Percentiles rank a stretch among this genome's conserved stretches.
These are phyloP conservation scores for Babesia divergens DNA, from an alignment of 169 alveolate species.

Conservation along the genomic window DNA sequence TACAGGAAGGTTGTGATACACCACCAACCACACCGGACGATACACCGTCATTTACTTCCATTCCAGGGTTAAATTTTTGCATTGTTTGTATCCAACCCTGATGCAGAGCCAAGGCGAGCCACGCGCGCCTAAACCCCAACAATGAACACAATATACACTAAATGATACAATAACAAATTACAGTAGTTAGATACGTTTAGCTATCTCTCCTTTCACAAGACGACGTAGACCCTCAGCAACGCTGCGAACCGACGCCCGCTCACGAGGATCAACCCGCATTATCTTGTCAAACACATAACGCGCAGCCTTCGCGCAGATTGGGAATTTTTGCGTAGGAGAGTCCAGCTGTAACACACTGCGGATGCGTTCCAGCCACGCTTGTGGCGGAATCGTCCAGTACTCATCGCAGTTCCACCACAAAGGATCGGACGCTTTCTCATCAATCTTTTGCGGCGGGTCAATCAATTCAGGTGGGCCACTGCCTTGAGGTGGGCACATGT, in stretches of 20 bases:
- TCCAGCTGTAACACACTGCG: conserved; percentile 44
- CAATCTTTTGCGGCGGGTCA: conserved; percentile 63
- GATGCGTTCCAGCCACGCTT: conserved; percentile 36
- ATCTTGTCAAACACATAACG: conserved; percentile 65
- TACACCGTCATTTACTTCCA: conserved; percentile 6
- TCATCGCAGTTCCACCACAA: conserved; percentile 67
- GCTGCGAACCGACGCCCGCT: conserved; percentile 63
- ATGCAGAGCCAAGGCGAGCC: too few relatives aligned
- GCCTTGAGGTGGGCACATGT: conserved; percentile 76
- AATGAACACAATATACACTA: background rate
- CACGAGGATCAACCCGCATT: conserved; percentile 64
- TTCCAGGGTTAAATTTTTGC: background rate
- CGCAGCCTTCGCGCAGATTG: conserved; percentile 69
- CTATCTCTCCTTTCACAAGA: conserved; percentile 41
- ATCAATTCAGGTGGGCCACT: conserved; percentile 79
- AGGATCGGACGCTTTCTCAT: conserved; percentile 10
- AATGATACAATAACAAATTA: background rate
- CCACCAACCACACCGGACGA: conserved; percentile 1
- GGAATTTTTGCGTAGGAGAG: conserved; percentile 23
- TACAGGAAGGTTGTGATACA: background rate
- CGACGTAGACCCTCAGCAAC: conserved; percentile 65
- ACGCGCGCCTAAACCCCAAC: background rate
- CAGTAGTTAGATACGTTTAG: conserved; percentile 17
- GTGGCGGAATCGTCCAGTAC: conserved; percentile 62
- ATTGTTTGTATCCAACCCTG: background rate